Percentiles rank a stretch among this genome's conserved stretches.
Conservation (phyloP, 345 rosid genomes). For the Citropsis articulata region DNA sequence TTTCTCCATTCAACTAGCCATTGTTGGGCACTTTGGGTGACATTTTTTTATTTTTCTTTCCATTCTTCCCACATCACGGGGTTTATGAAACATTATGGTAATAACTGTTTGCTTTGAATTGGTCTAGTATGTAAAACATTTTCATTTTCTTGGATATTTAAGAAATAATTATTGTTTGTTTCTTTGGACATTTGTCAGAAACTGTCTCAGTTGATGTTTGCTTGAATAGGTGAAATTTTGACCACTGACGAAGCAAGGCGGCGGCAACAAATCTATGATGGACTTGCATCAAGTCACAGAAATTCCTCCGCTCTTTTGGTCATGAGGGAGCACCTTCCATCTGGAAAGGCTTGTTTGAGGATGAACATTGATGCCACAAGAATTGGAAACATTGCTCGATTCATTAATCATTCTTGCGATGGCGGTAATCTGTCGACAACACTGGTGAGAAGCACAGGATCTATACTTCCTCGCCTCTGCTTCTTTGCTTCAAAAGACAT, state of each 20-base stretch:
- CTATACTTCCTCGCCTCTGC: conserved; percentile 67
- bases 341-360: conserved; percentile 79
- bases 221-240: conserved; percentile 63
- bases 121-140: not conserved
- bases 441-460: conserved; percentile 63
- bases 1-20: not conserved
- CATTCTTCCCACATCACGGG: not conserved
- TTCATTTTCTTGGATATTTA: not conserved
- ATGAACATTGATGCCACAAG: conserved; percentile 82
- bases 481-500: conserved; percentile 78
- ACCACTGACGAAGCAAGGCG: conserved; percentile 70
- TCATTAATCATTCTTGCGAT: conserved; percentile 91
- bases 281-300: conserved; percentile 38
- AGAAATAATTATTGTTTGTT: not conserved
- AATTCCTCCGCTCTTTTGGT: conserved; percentile 70
- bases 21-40: not conserved
- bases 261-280: conserved; percentile 63
- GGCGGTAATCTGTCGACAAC: conserved; percentile 68
- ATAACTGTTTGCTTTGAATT: not conserved
- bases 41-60: not conserved
- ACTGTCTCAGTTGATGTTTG: conserved; percentile 5
- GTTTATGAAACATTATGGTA: not conserved
- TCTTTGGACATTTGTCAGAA: not conserved
- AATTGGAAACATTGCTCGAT: conserved; percentile 70
- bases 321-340: conserved; percentile 91